Evolutionary conservation across 495 filamentous ascomycete species (phyloP).

Genomic region (Ascodesmis nigricans): DNA sequence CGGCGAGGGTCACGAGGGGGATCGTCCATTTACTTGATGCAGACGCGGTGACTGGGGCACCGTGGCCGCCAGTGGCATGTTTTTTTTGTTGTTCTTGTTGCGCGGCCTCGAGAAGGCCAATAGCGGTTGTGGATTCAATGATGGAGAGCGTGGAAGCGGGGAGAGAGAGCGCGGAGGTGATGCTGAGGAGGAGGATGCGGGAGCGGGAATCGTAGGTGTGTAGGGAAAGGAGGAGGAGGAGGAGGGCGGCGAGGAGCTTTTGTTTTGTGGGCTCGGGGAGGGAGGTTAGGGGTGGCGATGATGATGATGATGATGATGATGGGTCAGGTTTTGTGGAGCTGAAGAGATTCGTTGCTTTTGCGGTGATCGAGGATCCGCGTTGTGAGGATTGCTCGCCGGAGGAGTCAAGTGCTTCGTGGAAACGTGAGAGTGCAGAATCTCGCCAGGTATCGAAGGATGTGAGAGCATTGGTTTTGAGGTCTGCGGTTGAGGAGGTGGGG

Average conservation of each 20-base stretch:
- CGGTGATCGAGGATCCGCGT: not conserved
- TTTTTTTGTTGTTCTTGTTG: not conserved
- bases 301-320: not conserved
- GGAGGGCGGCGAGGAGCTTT: slow-evolving; percentile 3
- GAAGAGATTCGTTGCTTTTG: not conserved
- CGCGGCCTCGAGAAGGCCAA: not conserved
- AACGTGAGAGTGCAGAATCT: not conserved
- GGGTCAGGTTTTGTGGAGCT: not conserved
- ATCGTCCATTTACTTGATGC: slow-evolving; percentile 49
- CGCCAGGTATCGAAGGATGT: no score
- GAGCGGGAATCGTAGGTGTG: not conserved
- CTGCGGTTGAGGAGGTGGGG: no score
- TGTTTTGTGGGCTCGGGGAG: not conserved
- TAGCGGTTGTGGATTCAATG: slow-evolving; percentile 4
- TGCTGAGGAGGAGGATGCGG: not conserved
- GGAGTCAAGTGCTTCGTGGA: not conserved
- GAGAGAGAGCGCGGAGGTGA: not conserved
- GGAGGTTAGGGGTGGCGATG: not conserved
- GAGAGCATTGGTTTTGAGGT: no score
- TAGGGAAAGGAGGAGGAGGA: slow-evolving; percentile 1
- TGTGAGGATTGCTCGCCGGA: not conserved
- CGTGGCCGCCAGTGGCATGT: no score
- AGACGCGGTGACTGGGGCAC: no score
- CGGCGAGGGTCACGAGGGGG: slow-evolving; percentile 56
- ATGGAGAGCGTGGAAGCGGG: not conserved